Evolutionary conservation across 257 asterid genomes (phyloP), one percentile per base, ranked within the genome.

Genomic region (Solanum phureja): DNA sequence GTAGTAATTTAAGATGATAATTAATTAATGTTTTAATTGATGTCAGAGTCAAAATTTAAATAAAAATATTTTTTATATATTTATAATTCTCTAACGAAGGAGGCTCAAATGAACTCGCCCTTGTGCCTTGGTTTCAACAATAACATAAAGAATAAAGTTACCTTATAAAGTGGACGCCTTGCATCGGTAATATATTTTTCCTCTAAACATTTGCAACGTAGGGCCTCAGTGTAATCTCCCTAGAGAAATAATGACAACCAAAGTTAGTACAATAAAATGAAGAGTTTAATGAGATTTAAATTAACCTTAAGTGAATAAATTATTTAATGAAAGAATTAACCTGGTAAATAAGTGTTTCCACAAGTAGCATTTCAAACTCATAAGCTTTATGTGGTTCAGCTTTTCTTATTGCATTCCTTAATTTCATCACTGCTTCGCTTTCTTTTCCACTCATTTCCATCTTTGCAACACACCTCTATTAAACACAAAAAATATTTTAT

Each of bases 371-470:
- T n/a, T 85, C 82, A 27, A 85, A 66, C 5, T 85, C 87, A 85
- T 85, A 85, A 66, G 87, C 87, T 85, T 85, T 62, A 66, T 85
- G 87, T 40, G 81, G 44, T 14, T 68, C 27, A 27, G 82, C 82
- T 27, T 64, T n/a, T 10, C 1, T 85, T 31, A 40, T 9, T 66
- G 87, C 82, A 66, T 1, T 4, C 29, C 42, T 64, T 52, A 85
- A 37, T 66, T 21, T 85, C 31, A 3, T 31, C 82, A 66, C 42
- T 33, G 82, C 87, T 14, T 24, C 2, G 6, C 23, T 31, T 46
- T 85, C 87, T 85, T 85, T 85, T 71, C 87, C 87, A 66, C 81
- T 40, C 87, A 85, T 85, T 23, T 85, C 87, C 64, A 85, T 74
- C 81, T 60, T 85, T 71, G 52, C 82, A 7, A 27, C 8, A 42